phyloP scores from a whole-genome alignment of 306 rosid genomes.

The Gynostemma pentaphyllum region DNA sequence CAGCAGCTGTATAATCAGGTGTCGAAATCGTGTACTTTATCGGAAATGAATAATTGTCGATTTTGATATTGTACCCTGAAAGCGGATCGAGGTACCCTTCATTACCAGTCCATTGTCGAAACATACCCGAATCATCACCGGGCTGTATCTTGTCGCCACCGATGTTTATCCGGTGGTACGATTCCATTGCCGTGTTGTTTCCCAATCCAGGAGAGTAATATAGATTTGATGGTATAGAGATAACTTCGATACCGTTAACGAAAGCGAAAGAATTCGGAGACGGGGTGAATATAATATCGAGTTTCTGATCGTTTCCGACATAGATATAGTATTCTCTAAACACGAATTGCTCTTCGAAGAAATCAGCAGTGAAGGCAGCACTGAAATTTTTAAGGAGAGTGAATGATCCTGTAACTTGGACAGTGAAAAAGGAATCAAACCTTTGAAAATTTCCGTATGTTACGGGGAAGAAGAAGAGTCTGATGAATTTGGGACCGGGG shows the following conservation, averaged over 20 bases:
- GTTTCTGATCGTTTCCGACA: slow-evolving; percentile 13
- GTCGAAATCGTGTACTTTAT: not conserved
- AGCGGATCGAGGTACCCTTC: rapidly evolving
- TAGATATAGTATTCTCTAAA: slow-evolving; percentile 31
- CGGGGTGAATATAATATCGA: slow-evolving; percentile 36
- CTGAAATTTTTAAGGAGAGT: slow-evolving; percentile 41
- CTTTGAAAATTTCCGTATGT: not conserved
- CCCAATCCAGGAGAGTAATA: slow-evolving; percentile 16
- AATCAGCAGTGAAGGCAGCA: slow-evolving; percentile 20
- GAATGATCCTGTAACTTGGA: slow-evolving; percentile 29
- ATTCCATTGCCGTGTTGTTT: slow-evolving; percentile 18
- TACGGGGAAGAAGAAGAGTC: slow-evolving; percentile 32
- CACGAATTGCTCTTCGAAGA: not conserved
- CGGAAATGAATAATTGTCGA: not conserved
- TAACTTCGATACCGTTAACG: slow-evolving; percentile 57
- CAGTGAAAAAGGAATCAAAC: slow-evolving; percentile 34
- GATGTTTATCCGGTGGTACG: slow-evolving; percentile 14
- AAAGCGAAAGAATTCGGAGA: slow-evolving; percentile 32
- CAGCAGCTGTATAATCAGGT: slow-evolving; percentile 6
- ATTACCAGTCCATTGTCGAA: not conserved
- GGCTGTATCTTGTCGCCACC: not conserved
- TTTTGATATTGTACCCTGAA: rapidly evolving
- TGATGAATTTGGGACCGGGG: slow-evolving; percentile 37
- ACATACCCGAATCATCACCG: slow-evolving; percentile 18
- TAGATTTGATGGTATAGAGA: slow-evolving; percentile 58